A percentile compares a stretch with the other conserved stretches of the same genome.
Evolutionary conservation across 805 yeast species (phyloP).

Genomic region (Metschnikowia rubicola): DNA sequence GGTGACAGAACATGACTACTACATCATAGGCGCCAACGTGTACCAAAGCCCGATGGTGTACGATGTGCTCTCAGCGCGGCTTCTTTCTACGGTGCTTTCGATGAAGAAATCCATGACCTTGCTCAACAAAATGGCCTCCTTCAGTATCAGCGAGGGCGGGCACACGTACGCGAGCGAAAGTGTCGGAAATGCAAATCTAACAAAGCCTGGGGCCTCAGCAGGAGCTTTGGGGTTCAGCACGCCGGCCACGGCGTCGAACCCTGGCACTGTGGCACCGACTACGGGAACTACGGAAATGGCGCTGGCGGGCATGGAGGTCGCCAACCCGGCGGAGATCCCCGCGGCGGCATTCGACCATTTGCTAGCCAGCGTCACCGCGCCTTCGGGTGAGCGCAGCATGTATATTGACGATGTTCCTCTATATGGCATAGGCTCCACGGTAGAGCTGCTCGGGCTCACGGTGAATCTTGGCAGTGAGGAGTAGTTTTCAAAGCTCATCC

Average conservation of each 20-base stretch:
- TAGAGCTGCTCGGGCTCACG: conserved; percentile 33
- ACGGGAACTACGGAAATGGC: conserved; percentile 13
- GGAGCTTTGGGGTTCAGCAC: conserved; percentile 12
- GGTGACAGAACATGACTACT: conserved; percentile 68
- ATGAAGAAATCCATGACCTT: conserved; percentile 33
- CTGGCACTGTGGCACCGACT: conserved; percentile 16
- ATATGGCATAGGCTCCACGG: conserved; percentile 38
- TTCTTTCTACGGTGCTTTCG: conserved; percentile 31
- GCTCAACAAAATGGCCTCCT: conserved; percentile 31
- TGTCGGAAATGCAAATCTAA: background rate
- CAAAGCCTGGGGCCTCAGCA: background rate
- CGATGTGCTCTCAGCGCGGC: conserved; percentile 67
- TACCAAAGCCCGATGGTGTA: conserved; percentile 84
- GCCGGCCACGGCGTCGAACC: conserved; percentile 15
- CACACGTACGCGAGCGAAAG: conserved; percentile 24
- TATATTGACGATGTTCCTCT: conserved; percentile 39
- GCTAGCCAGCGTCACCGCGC: conserved; percentile 23
- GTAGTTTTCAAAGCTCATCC: conserved; percentile 28
- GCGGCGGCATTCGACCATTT: conserved; percentile 32
- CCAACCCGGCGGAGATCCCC: conserved; percentile 15
- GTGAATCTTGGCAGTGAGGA: conserved; percentile 22
- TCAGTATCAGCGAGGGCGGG: conserved; percentile 34
- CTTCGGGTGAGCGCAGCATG: conserved; percentile 19
- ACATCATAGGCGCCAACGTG: conserved; percentile 86
- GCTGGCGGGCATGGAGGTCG: conserved; percentile 11